phyloP scores from a whole-genome alignment of 805 yeast species.

The Zygoascus bituminiphila region DNA sequence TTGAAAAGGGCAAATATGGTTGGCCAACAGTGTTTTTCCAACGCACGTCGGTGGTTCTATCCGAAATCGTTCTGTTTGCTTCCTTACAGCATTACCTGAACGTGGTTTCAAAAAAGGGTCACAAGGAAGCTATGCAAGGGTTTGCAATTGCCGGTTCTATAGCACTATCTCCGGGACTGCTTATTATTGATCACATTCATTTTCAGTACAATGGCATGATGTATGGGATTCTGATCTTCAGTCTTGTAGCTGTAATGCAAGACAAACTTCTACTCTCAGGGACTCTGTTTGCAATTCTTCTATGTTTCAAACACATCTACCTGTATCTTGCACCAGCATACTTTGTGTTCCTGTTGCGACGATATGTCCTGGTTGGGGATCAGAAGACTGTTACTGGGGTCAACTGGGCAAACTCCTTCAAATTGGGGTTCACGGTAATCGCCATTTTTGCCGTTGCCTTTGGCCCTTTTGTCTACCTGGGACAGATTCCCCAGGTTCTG shows the following conservation, averaged over 20 bases:
- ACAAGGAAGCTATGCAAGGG: slow-evolving; percentile 27
- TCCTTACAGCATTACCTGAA: slow-evolving; percentile 63
- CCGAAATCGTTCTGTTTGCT: slow-evolving; percentile 63
- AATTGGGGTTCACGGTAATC: slow-evolving; percentile 56
- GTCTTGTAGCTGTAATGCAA: slow-evolving; percentile 63
- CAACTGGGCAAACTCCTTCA: slow-evolving; percentile 50
- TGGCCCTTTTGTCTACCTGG: slow-evolving; percentile 62
- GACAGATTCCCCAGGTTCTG: slow-evolving; percentile 56
- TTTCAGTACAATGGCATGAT: slow-evolving; percentile 95
- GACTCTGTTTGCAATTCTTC: slow-evolving; percentile 58
- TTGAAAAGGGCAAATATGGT: slow-evolving; percentile 58
- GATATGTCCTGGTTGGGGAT: slow-evolving; percentile 39
- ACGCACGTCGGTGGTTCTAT: slow-evolving; percentile 65
- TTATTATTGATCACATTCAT: slow-evolving; percentile 90
- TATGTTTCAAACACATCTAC: slow-evolving; percentile 93
- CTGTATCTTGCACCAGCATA: slow-evolving; percentile 91
- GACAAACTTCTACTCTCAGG: slow-evolving; percentile 46
- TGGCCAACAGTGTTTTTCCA: slow-evolving; percentile 78
- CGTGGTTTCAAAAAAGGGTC: slow-evolving; percentile 1
- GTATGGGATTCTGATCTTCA: slow-evolving; percentile 71
- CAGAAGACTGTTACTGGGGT: slow-evolving; percentile 25
- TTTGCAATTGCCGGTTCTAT: slow-evolving; percentile 77
- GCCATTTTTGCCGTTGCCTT: slow-evolving; percentile 59
- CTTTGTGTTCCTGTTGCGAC: slow-evolving; percentile 67
- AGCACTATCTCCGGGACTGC: slow-evolving; percentile 79